Percentiles rank a stretch among this genome's conserved stretches.
Evolutionary conservation across 73 alveolate genomes (phyloP).

Genomic region (Paramecium octaurelia): DNA sequence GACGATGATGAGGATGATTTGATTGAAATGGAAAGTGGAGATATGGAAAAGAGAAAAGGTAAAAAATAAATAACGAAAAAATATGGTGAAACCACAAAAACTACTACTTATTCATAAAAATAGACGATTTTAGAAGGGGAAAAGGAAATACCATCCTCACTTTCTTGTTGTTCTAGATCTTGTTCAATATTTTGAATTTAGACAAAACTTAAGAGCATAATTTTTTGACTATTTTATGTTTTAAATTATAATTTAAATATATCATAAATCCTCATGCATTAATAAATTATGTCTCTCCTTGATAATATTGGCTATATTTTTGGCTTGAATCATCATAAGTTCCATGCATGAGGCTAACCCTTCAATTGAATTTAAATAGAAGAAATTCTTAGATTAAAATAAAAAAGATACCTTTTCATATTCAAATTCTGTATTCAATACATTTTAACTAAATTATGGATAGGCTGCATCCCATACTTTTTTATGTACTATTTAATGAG

Average conservation of each 20-base stretch:
- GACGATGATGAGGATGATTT: conserved; percentile 10
- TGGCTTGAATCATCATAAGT: not conserved
- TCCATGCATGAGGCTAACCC: conserved; percentile 44
- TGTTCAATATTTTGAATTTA: conserved; percentile 26
- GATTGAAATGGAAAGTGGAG: not conserved
- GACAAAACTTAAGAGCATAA: not conserved
- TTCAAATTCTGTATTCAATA: not conserved
- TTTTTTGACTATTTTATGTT: not conserved
- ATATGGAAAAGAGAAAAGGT: not conserved
- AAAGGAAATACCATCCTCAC: not conserved
- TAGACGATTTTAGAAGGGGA: conserved; percentile 40
- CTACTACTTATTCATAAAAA: conserved; percentile 5
- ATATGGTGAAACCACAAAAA: conserved; percentile 41
- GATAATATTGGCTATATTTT: conserved; percentile 26
- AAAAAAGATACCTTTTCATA: not conserved
- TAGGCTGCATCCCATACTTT: not conserved
- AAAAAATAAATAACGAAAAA: not conserved
- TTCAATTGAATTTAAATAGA: conserved; percentile 23
- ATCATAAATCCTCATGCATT: conserved; percentile 17
- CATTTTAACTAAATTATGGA: not conserved
- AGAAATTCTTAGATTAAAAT: not conserved
- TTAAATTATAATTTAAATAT: not conserved
- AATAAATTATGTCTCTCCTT: not conserved
- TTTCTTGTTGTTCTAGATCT: conserved; percentile 15
- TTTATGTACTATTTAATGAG: not conserved